Conservation (phyloP, 495 filamentous ascomycete species). For the Penicillium ochrochloron region DNA sequence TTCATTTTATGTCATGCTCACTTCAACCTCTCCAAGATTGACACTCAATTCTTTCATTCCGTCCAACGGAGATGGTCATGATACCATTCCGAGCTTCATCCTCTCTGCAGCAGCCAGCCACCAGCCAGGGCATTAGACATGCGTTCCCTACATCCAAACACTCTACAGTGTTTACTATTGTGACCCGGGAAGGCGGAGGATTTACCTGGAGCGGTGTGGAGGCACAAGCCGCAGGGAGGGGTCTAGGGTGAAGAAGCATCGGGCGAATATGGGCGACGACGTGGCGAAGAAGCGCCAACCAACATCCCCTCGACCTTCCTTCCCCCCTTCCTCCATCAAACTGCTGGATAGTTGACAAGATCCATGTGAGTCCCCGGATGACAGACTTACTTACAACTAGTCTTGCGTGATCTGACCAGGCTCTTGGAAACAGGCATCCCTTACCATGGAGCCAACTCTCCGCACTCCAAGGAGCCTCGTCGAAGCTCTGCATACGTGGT, state of each 20-base stretch:
- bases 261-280: background rate
- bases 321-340: background rate
- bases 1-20: background rate
- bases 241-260: constrained; percentile 6
- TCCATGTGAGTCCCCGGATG: background rate
- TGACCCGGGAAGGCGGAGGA: constrained; percentile 2
- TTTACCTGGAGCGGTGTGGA: constrained; percentile 1
- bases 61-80: background rate
- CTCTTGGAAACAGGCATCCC: background rate
- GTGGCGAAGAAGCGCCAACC: constrained; percentile 2
- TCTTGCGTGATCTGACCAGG: background rate
- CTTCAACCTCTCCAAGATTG: background rate
- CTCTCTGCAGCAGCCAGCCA: background rate
- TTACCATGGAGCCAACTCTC: background rate
- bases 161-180: background rate
- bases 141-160: background rate
- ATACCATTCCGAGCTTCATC: background rate
- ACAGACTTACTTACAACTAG: background rate
- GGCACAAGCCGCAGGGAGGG: constrained; percentile 6
- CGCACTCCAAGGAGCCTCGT: background rate
- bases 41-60: background rate
- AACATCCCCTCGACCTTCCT: background rate
- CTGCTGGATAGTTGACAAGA: background rate
- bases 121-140: background rate
- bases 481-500: background rate